Base-by-base conservation (phyloP, 2,329 filamentous ascomycete species). In the Huntiella decipiens region DNA sequence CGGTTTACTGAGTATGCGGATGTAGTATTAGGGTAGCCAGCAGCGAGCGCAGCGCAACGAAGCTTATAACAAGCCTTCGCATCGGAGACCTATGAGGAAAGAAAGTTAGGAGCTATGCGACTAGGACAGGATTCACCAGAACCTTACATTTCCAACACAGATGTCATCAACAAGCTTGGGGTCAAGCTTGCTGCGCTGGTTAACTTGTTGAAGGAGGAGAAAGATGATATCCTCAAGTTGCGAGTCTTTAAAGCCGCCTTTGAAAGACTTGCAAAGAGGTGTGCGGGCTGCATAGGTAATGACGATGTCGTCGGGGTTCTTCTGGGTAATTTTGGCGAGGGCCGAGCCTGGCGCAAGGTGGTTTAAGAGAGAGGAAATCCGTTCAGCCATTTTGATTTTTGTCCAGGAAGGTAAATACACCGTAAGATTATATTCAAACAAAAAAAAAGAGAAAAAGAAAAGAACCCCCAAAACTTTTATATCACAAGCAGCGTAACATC, bases 191-290 rank as follows among this genome's bases (percentile, higher is more conserved):
- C 79, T 79, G 57, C 79, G 78, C 52, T 78, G 68, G 47, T 76
- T 63, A 44, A 83, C 72, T 60, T 86, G 70, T 67, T 91, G 82
- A 54, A 96, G 66, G 42, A 94, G 68, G 50, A 85, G 77, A 59
- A 86, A 85, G 51, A 93, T 61, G 48, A 98, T 69, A 63, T 79
- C 88, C 62, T 98, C 91, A 52, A 96, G 74, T 36, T 73, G 73
- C 4, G 86, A 92, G 61, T 98, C 88, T 69, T 95, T 96, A 70
- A 98, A 82, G 37, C 86, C 85, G 53, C 91, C 88, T 71, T 94
- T 95, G 61, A 71, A 72, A 44, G 74, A 86, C 67, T 95, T 96
- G 58, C 80, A 72, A 51, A 98, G 72, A 1, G 91, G 86, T 22
- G 88, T 95, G 47, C 91, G 82, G 56, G 87, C 69, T 22, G 88